phyloP scores from a whole-genome alignment of 352 stramenopile species.

The Aphanomyces cochlioides region DNA sequence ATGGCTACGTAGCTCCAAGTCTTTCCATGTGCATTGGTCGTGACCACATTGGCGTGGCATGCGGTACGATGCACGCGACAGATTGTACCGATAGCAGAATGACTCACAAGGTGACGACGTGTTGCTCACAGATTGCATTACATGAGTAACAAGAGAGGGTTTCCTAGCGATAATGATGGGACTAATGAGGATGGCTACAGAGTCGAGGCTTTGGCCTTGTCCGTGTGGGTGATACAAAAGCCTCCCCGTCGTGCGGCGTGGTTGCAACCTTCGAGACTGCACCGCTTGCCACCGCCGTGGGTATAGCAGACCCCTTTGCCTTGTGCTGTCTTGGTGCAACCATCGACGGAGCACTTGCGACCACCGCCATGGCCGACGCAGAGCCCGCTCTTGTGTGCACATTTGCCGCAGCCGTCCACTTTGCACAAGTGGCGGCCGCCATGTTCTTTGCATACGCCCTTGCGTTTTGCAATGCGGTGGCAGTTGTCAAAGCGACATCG shows the following conservation, averaged over 20 bases:
- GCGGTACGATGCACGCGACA: too few species aligned
- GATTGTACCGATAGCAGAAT: too few species aligned
- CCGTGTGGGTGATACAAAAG: conserved; percentile 74
- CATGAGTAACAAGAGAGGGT: too few species aligned
- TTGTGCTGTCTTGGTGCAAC: conserved; percentile 77
- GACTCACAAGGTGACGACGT: too few species aligned
- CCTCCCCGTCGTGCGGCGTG: conserved; percentile 73
- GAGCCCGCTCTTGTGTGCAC: conserved; percentile 71
- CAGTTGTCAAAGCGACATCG: conserved; percentile 70
- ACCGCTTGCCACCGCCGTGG: conserved; percentile 79
- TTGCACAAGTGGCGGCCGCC: conserved; percentile 83
- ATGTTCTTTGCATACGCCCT: conserved; percentile 85
- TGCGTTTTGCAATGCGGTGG: conserved; percentile 63
- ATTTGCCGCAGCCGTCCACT: conserved; percentile 78
- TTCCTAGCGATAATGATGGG: too few species aligned
- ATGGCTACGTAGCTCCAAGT: too few species aligned
- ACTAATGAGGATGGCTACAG: neutral
- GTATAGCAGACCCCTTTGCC: conserved; percentile 81
- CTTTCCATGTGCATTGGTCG: too few species aligned
- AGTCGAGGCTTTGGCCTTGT: neutral
- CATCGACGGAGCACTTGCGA: conserved; percentile 62
- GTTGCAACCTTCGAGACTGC: conserved; percentile 62
- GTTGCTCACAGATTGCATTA: too few species aligned
- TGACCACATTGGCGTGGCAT: too few species aligned
- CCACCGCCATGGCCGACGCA: conserved; percentile 79